Evolutionary conservation across 1,139 yeast species (phyloP).

Genomic region (Pichia sp.): DNA sequence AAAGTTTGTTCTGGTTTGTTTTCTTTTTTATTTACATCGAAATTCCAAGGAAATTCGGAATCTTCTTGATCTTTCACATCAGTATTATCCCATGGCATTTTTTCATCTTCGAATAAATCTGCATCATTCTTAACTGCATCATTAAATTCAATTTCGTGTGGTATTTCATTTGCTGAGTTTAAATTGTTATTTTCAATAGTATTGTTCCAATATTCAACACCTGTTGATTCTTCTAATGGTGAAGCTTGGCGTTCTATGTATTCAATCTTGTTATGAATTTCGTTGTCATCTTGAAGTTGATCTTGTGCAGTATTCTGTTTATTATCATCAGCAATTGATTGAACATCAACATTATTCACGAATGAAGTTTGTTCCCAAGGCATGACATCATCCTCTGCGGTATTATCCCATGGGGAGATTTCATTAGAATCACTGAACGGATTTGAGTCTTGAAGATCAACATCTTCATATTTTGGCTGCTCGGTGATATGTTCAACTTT

Average conservation of each 20-base stretch:
- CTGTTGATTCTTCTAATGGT: too few relatives aligned
- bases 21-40: background rate
- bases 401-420: constrained; percentile 5
- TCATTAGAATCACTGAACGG: background rate
- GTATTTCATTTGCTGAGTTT: too few relatives aligned
- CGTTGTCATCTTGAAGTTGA: too few relatives aligned
- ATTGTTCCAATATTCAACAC: too few relatives aligned
- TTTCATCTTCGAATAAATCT: background rate
- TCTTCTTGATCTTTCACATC: too few relatives aligned
- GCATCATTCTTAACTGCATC: too few relatives aligned
- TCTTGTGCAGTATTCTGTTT: too few relatives aligned
- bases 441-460: background rate
- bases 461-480: background rate
- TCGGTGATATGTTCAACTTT: background rate
- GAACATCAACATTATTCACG: background rate
- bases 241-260: too few relatives aligned
- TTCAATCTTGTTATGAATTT: too few relatives aligned
- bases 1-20: background rate
- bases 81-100: too few relatives aligned
- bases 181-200: too few relatives aligned
- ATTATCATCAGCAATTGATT: background rate
- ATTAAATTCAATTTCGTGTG: too few relatives aligned
- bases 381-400: constrained; percentile 4
- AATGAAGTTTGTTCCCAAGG: background rate
- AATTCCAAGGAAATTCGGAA: background rate